These are phyloP conservation scores for Vigna reflexopilosa DNA, from an alignment of 306 rosid species.

Conservation along the genomic window DNA sequence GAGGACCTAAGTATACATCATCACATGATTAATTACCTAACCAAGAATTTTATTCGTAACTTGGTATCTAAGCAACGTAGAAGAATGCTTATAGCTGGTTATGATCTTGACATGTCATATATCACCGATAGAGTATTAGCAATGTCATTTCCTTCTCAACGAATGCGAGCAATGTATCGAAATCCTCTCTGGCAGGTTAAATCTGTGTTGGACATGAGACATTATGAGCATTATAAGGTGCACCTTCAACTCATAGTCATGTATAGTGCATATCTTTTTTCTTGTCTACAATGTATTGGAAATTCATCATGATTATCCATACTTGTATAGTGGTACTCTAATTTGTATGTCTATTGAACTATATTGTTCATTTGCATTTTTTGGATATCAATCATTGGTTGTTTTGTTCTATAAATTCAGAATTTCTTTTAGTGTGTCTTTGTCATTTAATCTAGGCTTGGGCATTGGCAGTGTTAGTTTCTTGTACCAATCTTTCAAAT, in stretches of 20 bases:
- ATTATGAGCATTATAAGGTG: conserved; percentile 83
- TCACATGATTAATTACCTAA: conserved; percentile 68
- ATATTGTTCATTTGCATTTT: not conserved
- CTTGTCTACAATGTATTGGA: not conserved
- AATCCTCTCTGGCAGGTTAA: conserved; percentile 99
- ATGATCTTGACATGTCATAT: conserved; percentile 98
- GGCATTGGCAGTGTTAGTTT: not conserved
- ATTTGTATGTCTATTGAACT: not conserved
- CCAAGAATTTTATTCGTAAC: conserved; percentile 76
- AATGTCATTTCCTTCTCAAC: conserved; percentile 95
- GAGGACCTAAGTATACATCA: conserved; percentile 57
- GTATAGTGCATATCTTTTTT: conserved; percentile 1
- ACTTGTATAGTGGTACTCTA: not conserved
- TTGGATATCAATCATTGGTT: not conserved
- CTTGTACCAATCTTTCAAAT: conserved; percentile 1
- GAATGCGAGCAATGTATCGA: conserved; percentile 89
- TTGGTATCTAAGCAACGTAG: conserved; percentile 91
- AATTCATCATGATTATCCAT: not conserved
- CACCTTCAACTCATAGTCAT: conserved; percentile 38
- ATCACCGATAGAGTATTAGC: conserved; percentile 84
- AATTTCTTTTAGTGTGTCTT: not conserved
- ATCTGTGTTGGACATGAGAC: conserved; percentile 91
- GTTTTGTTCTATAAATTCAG: not conserved
- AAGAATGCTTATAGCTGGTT: conserved; percentile 93
- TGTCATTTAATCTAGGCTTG: not conserved